These are phyloP conservation scores for Haplosporangium gracile DNA, from an alignment of 192 early-diverging fungal genomes.

Conservation along the genomic window DNA sequence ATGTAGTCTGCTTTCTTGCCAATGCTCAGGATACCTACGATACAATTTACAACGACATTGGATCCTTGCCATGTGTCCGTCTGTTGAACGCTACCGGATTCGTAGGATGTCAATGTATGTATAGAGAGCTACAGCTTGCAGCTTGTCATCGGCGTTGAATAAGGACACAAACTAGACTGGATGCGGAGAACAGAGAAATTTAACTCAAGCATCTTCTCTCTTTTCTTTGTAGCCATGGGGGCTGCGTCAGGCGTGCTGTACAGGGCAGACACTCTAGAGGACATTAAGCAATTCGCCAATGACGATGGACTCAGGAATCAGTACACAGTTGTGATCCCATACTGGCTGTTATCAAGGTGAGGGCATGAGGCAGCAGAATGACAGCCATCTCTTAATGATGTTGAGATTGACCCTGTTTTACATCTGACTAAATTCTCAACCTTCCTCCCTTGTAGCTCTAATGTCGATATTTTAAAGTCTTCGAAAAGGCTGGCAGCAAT, in stretches of 20 bases:
- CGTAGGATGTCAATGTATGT: constrained; percentile 73
- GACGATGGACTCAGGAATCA: constrained; percentile 41
- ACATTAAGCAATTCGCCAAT: constrained; percentile 64
- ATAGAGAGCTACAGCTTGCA: not conserved
- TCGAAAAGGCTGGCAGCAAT: constrained; percentile 70
- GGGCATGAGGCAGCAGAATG: not conserved
- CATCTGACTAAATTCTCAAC: not conserved
- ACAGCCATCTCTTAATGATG: not conserved
- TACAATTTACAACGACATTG: constrained; percentile 60
- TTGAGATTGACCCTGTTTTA: not conserved
- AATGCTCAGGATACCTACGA: constrained; percentile 37
- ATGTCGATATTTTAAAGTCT: constrained; percentile 56
- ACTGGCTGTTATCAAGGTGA: constrained; percentile 71
- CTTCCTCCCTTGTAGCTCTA: constrained; percentile 53
- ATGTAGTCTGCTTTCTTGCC: constrained; percentile 21
- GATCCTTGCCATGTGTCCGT: constrained; percentile 68
- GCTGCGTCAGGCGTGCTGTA: constrained; percentile 71
- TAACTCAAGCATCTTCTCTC: not conserved
- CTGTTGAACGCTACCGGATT: constrained; percentile 67
- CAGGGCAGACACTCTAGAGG: constrained; percentile 58
- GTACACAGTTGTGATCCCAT: constrained; percentile 75
- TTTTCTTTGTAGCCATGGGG: constrained; percentile 33
- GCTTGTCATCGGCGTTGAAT: not conserved
- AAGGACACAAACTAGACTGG: not conserved
- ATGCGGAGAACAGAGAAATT: too few relatives aligned